Evolutionary conservation across 805 yeast species (phyloP).

Genomic region (Blastobotrys peoriensis): DNA sequence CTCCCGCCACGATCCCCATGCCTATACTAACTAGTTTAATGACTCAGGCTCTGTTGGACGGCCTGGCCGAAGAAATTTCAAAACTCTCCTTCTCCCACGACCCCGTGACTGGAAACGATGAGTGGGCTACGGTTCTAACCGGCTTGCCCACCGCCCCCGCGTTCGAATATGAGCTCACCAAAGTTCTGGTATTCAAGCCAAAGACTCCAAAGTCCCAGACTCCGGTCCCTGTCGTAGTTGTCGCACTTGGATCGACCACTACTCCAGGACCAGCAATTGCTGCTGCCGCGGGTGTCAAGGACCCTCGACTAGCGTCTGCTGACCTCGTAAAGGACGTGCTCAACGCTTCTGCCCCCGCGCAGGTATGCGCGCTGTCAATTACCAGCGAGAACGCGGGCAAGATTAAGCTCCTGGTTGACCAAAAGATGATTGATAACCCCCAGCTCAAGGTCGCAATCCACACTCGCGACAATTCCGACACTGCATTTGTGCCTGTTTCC

Average conservation of each 20-base stretch:
- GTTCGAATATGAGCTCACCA: constrained; percentile 34
- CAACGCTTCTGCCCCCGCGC: constrained; percentile 40
- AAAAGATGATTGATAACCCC: constrained; percentile 26
- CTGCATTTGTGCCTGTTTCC: constrained; percentile 35
- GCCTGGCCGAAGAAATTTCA: constrained; percentile 4
- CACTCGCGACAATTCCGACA: constrained; percentile 27
- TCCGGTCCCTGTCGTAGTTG: constrained; percentile 73
- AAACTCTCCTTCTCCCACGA: constrained; percentile 16
- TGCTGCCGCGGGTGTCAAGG: constrained; percentile 62
- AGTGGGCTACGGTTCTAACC: constrained; percentile 17
- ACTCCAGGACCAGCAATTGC: constrained; percentile 68
- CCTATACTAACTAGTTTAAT: background rate
- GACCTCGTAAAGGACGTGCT: constrained; percentile 67
- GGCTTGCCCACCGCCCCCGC: constrained; percentile 9
- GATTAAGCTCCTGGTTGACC: constrained; percentile 50
- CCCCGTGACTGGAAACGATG: constrained; percentile 16
- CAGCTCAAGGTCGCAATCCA: constrained; percentile 27
- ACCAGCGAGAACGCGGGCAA: constrained; percentile 46
- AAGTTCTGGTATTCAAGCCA: constrained; percentile 83
- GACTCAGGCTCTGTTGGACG: background rate
- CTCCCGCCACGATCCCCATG: no score
- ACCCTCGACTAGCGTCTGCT: constrained; percentile 82
- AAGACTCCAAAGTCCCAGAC: constrained; percentile 78
- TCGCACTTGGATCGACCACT: constrained; percentile 64
- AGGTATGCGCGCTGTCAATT: constrained; percentile 23